phyloP scores from a whole-genome alignment of 148 eudicot genomes.

The Rhododendron mucronatum region DNA sequence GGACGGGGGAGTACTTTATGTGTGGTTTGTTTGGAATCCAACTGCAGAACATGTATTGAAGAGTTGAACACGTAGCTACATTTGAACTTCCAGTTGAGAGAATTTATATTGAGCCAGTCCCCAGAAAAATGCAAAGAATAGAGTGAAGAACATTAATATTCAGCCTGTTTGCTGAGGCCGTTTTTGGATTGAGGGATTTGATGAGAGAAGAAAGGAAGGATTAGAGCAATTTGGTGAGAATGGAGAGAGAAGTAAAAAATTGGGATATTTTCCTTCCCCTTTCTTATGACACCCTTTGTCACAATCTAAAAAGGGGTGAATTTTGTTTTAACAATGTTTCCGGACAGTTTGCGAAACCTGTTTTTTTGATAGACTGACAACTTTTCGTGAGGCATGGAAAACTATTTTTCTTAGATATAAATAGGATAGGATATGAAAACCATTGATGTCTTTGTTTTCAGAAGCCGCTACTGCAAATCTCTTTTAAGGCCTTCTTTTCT shows the following conservation, averaged over 20 bases:
- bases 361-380: not conserved
- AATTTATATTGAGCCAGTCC: not conserved
- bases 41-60: not conserved
- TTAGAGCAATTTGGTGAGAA: not conserved
- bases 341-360: not conserved
- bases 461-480: not conserved
- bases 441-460: not conserved
- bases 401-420: not conserved
- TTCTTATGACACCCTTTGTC: not conserved
- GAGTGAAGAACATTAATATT: not conserved
- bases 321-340: not conserved
- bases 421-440: not conserved
- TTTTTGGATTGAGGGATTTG: not conserved
- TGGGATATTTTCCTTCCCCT: not conserved
- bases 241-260: not conserved
- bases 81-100: not conserved
- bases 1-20: not conserved
- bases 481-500: not conserved
- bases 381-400: not conserved
- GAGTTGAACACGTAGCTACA: not conserved
- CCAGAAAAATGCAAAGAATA: not conserved
- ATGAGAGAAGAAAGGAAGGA: not conserved
- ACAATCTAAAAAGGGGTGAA: not conserved
- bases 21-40: not conserved
- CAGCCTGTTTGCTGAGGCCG: not conserved